These are phyloP conservation scores for Helianthus tuberosus DNA, from an alignment of 129 eudicot species.

Conservation along the genomic window DNA sequence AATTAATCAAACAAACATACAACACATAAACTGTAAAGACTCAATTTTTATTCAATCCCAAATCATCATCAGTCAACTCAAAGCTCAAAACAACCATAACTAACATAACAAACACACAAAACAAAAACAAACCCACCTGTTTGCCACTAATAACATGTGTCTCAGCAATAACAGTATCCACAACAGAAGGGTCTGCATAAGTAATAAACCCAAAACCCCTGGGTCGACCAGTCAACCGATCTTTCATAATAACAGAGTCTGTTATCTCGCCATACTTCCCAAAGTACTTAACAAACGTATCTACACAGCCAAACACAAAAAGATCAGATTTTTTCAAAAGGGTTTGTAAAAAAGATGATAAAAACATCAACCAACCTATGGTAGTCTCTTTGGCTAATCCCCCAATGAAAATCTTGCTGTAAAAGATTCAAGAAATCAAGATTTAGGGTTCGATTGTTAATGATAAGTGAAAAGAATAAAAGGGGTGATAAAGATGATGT, in stretches of 20 bases:
- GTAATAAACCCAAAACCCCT: slow-evolving; percentile 96
- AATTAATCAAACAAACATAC: neutral
- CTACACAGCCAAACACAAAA: slow-evolving; percentile 28
- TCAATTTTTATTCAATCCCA: neutral
- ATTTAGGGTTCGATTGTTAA: neutral
- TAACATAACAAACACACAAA: neutral
- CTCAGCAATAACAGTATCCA: slow-evolving; percentile 79
- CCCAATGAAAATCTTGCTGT: slow-evolving; percentile 89
- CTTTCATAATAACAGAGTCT: slow-evolving; percentile 95
- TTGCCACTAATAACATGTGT: slow-evolving; percentile 81
- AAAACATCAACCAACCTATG: slow-evolving; percentile 44
- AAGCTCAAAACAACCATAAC: neutral
- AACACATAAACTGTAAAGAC: neutral
- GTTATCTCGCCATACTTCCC: slow-evolving; percentile 91
- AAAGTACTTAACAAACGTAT: slow-evolving; percentile 74
- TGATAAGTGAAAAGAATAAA: neutral
- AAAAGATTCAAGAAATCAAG: slow-evolving; percentile 11
- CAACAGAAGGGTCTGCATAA: slow-evolving; percentile 85
- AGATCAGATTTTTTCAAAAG: neutral
- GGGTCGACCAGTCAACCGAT: slow-evolving; percentile 77
- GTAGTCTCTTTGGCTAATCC: slow-evolving; percentile 86
- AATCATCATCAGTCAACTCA: neutral
- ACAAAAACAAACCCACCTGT: slow-evolving; percentile 51
- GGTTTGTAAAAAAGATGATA: neutral
- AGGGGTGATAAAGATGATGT: slow-evolving; percentile 5